Base-by-base conservation (phyloP, 2,329 filamentous ascomycete species). In the Colletotrichum brevisporum region DNA sequence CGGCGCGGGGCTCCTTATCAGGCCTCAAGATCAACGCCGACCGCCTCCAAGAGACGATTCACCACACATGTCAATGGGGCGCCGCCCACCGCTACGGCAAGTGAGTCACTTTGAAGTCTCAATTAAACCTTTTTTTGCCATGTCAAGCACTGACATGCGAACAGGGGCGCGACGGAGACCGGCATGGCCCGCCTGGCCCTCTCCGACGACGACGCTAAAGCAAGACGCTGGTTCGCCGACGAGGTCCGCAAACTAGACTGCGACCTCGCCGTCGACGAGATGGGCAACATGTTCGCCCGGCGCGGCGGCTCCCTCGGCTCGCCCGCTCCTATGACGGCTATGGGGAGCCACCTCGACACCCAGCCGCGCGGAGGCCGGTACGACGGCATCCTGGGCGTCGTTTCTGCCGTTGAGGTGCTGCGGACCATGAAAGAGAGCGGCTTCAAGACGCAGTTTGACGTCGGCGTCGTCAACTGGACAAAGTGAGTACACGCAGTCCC, bases 201-300 rank as follows among this genome's bases (percentile, higher is more conserved):
- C 21, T 90, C 90, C 2, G 89, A 94, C 73, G 83, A 89, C 2
- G 93, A 95, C 76, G 92, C 91, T 75, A 79, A 87, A 74, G 92
- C 87, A 13, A 88, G 93, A 47, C 89, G 93, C 77, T 96, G 93
- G 93, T 94, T 96, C 71, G 85, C 90, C 0, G 78, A 89, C 18
- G 90, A 89, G 0, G 89, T 88, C 1, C 80, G 88, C 73, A 82
- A 81, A 0, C 81, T 94, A 0, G 91, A 90, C 10, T 95, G 93
- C 77, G 83, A 85, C 3, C 84, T 92, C 8, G 90, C 86, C 0
- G 79, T 94, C 1, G 93, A 96, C 76, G 83, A 88, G 27, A 94
- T 95, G 88, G 93, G 93, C 21, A 96, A 95, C 73, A 92, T 92
- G 70, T 96, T 95, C 76, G 92, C 92, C 1, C 84, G 93, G 4